Evolutionary conservation across 768 basidiomycete species (phyloP), one percentile per base, ranked within the genome.

Genomic region (Hysterangium stoloniferum): DNA sequence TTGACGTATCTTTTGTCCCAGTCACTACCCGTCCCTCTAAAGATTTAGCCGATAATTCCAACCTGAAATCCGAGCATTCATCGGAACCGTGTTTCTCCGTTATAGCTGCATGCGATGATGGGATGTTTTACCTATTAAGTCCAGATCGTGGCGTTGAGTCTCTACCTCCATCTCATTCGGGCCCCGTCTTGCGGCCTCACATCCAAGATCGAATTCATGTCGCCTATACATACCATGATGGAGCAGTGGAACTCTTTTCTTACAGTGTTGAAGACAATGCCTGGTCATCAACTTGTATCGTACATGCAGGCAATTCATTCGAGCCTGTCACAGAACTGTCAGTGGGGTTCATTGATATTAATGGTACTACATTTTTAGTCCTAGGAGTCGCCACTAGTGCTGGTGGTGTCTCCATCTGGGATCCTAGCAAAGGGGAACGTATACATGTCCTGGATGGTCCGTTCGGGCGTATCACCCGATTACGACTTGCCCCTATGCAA

Each of bases 381-480:
- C 62, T 88, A 13, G 79, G 71, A 34, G 75, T 76, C 11, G 77
- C 78, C 15, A 83, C 86, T 2, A 75, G 80, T 45, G 71, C 75
- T 1, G 87, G 88, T 8, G 68, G 76, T 8, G 70, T 90, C 19
- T 85, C 88, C 0, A 58, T 91, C 11, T 91, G 87, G 88, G 86
- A 90, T 58, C 78, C 72, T 6, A 57, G 66, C n/a, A 79, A 79
- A 5, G 73, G 75, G 9, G 81, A 81, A 55, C 79, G 80, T 53
- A 74, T 89, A 34, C 68, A 73, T 47, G 69, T 80, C 44, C 61
- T 89, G 31, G 80, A 83, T 45, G 78, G 80, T 9, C 67, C 73
- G 0, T 74, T 75, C 52, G 85, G 82, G 1, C 62, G 67, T 9
- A 68, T 91, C 59, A 76, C 69, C 45, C 69, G 75, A 45, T 58